Evolutionary conservation across 192 early-diverging fungal genomes (phyloP), one percentile per base, ranked within the genome.

Genomic region (Coemansia guatemalensis): DNA sequence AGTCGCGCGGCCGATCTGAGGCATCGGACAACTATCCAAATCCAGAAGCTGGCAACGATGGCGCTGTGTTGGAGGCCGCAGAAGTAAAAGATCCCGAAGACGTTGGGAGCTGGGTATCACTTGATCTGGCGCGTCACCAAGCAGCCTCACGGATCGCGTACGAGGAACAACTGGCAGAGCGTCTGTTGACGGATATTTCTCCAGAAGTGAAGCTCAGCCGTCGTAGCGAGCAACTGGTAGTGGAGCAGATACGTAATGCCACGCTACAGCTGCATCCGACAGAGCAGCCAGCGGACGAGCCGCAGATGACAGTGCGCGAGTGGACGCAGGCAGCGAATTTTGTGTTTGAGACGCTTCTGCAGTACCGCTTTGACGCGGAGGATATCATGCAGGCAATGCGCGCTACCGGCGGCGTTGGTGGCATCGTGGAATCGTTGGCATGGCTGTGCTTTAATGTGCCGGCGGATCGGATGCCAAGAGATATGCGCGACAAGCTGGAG

Each of bases 401-500:
- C 23, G 65, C 60, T 8, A 49, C 61, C 0, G 50, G 26, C 21
- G 71, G 71, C 5, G 14, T 48, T 23, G 71, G 71, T 20, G 65
- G 58, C 22, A 50, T 74, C 29, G n/a, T 53, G 2, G 67, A 75
- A 20, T 39, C 48, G 53, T 29, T 75, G 18, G 58, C 63, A 9
- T 69, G 73, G 67, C 51, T 75, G 25, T 75, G 73, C 48, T 41
- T 69, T 11, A 24, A 65, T 41, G 63, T 75, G 7, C 59, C 67
- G 1, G 63, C 73, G 1, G 73, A 75, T 5, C 24, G 59, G 6
- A 55, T 75, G 73, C 73, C 73, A 17, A 51, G 29, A 0, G 64
- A 66, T 49, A 75, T 75, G 73, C 66, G 73, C 30, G 73, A 75
- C 20, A 75, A 69, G 55, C 55, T 66, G 14, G 73, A 75, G 59